Conservation (phyloP, 805 yeast genomes). For the Candida golubevii region DNA sequence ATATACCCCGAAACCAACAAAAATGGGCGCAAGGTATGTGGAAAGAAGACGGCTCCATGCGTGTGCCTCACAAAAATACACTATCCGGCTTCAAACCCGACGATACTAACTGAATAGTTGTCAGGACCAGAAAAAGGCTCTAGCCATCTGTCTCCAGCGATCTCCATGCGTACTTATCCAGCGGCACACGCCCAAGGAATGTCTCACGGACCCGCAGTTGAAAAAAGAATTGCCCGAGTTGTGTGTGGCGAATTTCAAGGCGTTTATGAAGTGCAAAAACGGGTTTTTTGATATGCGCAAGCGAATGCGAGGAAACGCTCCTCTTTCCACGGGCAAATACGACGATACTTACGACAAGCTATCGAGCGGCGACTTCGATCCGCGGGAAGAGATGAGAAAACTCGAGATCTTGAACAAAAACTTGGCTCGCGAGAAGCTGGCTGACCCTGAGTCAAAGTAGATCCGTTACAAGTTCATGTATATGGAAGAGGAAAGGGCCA, state of each 20-base stretch:
- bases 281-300: conserved; percentile 91
- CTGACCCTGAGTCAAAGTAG: conserved; percentile 25
- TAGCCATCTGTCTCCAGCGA: conserved; percentile 91
- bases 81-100: neutral
- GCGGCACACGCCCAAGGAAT: conserved; percentile 83
- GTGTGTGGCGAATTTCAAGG: conserved; percentile 77
- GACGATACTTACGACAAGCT: conserved; percentile 82
- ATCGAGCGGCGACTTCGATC: conserved; percentile 75
- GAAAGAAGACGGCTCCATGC: neutral
- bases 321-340: conserved; percentile 86
- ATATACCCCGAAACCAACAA: no score
- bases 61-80: neutral
- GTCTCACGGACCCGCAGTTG: conserved; percentile 76
- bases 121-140: conserved; percentile 89
- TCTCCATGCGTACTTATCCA: conserved; percentile 94
- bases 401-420: conserved; percentile 57
- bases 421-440: conserved; percentile 28
- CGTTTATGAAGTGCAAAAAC: conserved; percentile 84
- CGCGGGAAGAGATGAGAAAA: conserved; percentile 75
- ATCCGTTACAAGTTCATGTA: no score
- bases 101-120: conserved; percentile 49
- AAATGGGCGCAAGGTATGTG: neutral
- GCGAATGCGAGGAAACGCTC: conserved; percentile 90
- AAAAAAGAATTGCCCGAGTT: conserved; percentile 77
- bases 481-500: no score